Base-by-base conservation (phyloP, 2,329 filamentous ascomycete species). In the Epichloe uncinata region DNA sequence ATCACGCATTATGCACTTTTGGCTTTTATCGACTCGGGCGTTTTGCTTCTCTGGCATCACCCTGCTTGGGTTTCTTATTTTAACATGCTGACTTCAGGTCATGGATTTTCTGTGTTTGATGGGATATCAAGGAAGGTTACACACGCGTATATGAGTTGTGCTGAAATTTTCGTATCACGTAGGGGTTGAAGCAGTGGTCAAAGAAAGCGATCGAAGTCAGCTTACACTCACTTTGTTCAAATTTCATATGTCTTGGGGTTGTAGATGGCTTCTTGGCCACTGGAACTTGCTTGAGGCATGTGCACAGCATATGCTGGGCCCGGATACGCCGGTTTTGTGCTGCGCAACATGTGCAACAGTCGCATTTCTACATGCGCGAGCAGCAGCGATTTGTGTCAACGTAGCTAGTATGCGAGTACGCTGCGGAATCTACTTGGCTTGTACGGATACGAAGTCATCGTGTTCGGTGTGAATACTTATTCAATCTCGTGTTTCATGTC, bases 121-220 rank as follows among this genome's bases (percentile, higher is more conserved):
- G 22, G 22, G 26, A 41, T 41, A 18, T 26, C 22, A 22, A 20
- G 22, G n/a, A 41, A 45, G 42, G 36, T 22, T 49, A n/a, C 36
- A 49, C 44, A 52, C 41, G 51, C 40, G n/a, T 48, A 42, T 45
- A 52, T 48, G 51, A 52, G 40, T 47, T 38, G 43, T 3, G 8
- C 34, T 45, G 13, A 34, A 45, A 48, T 43, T 45, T 36, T 42
- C 34, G 11, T 33, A 44, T 41, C 30, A 49, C 18, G 44, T 45
- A 11, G 16, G 30, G 43, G 15, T 8, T 5, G 5, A 20, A 5
- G n/a, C 6, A 30, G n/a, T 16, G 22, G 20, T 26, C 26, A 30
- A 30, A 30, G 26, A 30, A 9, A 26, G 34, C 33, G 41, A 18
- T n/a, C 42, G 45, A 22, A 34, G 16, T 41, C 35, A 26, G 26